phyloP scores from a whole-genome alignment of 208 protist genomes.

The Trypanosomatidae sp. region DNA sequence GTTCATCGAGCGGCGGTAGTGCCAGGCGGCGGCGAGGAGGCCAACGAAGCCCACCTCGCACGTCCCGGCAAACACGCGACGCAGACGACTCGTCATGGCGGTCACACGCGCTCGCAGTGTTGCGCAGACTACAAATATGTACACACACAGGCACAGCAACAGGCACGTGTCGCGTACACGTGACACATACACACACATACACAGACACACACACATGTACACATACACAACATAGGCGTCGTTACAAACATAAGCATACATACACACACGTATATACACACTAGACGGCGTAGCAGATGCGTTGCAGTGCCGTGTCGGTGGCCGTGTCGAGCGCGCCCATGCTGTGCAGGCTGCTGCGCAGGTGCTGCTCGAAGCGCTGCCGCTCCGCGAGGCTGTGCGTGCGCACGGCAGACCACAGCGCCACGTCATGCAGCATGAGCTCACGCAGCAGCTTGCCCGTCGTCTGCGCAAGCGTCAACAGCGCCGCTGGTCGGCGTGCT shows the following conservation, averaged over 20 bases:
- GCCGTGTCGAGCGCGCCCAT: conserved; percentile 20
- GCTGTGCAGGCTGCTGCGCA: conserved; percentile 30
- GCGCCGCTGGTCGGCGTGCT: no score
- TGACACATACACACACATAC: no score
- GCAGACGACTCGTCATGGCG: conserved; percentile 1
- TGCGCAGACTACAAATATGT: no score
- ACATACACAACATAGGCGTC: no score
- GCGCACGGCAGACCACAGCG: conserved; percentile 33
- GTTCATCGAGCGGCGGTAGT: conserved; percentile 40
- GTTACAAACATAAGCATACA: no score
- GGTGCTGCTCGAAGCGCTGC: conserved; percentile 15
- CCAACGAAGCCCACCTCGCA: conserved; percentile 27
- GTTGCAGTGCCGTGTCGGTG: conserved; percentile 11
- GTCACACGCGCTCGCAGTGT: neutral
- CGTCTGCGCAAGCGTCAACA: conserved; percentile 11
- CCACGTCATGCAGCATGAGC: conserved; percentile 33
- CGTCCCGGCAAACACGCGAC: conserved; percentile 9
- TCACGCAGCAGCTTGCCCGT: conserved; percentile 26
- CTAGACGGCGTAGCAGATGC: conserved; percentile 8
- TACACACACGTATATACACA: no score
- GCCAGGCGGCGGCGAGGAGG: conserved; percentile 11
- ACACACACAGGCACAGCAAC: no score
- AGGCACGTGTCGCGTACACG: no score
- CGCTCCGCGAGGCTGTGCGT: conserved; percentile 9
- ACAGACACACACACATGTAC: no score